A percentile compares a stretch with the other conserved stretches of the same genome.
Evolutionary conservation across 176 grass and related monocot genomes (phyloP).

Genomic region (Cenchrus fungigraminus): DNA sequence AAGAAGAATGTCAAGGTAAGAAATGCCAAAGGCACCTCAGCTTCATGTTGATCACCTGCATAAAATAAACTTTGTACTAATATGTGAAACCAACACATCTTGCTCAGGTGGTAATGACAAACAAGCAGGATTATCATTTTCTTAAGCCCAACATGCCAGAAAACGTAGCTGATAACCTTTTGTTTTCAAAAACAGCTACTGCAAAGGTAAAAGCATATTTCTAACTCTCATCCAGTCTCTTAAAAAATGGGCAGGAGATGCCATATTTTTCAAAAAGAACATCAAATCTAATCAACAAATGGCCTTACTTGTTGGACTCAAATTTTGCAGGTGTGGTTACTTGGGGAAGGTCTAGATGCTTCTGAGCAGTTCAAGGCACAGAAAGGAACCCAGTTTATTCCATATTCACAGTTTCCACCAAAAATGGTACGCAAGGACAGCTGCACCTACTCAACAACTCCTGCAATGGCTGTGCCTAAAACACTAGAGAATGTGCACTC

Average conservation of each 20-base stretch:
- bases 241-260: background rate
- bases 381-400: constrained; percentile 75
- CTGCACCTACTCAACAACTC: constrained; percentile 71
- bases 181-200: constrained; percentile 54
- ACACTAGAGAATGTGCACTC: constrained; percentile 78
- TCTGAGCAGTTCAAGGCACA: constrained; percentile 60
- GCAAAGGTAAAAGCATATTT: constrained; percentile 52
- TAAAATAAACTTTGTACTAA: constrained; percentile 8
- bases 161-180: constrained; percentile 48
- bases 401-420: constrained; percentile 71
- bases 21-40: background rate
- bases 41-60: background rate
- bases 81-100: constrained; percentile 17
- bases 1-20: constrained; percentile 74
- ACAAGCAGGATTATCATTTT: constrained; percentile 70
- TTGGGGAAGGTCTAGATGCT: constrained; percentile 71
- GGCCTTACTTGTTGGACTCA: constrained; percentile 1
- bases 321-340: constrained; percentile 73
- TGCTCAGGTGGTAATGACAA: constrained; percentile 68
- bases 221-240: background rate
- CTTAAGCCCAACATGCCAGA: constrained; percentile 67
- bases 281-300: constrained; percentile 18
- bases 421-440: constrained; percentile 65
- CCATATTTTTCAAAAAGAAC: background rate
- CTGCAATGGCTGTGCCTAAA: constrained; percentile 74